Conservation (phyloP, 1,284 basidiomycete species). For the Golubevia sp. region DNA sequence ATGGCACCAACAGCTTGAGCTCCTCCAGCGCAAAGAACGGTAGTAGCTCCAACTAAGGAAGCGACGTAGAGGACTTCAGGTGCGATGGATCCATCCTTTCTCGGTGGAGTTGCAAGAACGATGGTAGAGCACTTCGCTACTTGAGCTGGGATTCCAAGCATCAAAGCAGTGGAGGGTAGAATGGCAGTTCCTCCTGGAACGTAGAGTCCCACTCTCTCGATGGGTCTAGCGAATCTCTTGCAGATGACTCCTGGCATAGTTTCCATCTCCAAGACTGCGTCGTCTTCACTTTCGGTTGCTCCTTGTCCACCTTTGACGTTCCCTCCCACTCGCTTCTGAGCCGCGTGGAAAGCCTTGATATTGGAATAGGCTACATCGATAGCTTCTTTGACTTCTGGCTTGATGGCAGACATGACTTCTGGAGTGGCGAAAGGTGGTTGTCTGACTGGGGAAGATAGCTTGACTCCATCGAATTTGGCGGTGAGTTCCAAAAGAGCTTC, state of each 20-base stretch:
- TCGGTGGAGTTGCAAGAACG: constrained; percentile 91
- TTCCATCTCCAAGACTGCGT: constrained; percentile 75
- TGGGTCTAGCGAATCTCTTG: constrained; percentile 81
- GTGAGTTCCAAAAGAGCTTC: constrained; percentile 84
- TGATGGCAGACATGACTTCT: constrained; percentile 60
- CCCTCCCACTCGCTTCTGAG: constrained; percentile 52
- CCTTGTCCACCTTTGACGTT: constrained; percentile 66
- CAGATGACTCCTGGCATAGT: constrained; percentile 90
- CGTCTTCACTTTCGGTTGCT: constrained; percentile 67
- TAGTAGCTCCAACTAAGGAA: constrained; percentile 41
- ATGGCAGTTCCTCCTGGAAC: constrained; percentile 97
- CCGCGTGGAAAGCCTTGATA: constrained; percentile 67
- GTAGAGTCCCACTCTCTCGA: constrained; percentile 93
- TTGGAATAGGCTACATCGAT: constrained; percentile 93
- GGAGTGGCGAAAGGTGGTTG: constrained; percentile 64
- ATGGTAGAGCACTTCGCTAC: constrained; percentile 93
- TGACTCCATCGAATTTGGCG: constrained; percentile 86
- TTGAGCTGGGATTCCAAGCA: constrained; percentile 97
- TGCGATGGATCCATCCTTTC: constrained; percentile 63
- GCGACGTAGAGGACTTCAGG: constrained; percentile 60
- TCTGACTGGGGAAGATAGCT: constrained; percentile 62
- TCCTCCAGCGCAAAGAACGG: constrained; percentile 72
- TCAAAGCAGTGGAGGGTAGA: constrained; percentile 93
- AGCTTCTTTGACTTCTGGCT: constrained; percentile 70
- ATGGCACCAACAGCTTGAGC: constrained; percentile 96